phyloP scores from a whole-genome alignment of 805 yeast genomes.

The Candida taoyuanica region DNA sequence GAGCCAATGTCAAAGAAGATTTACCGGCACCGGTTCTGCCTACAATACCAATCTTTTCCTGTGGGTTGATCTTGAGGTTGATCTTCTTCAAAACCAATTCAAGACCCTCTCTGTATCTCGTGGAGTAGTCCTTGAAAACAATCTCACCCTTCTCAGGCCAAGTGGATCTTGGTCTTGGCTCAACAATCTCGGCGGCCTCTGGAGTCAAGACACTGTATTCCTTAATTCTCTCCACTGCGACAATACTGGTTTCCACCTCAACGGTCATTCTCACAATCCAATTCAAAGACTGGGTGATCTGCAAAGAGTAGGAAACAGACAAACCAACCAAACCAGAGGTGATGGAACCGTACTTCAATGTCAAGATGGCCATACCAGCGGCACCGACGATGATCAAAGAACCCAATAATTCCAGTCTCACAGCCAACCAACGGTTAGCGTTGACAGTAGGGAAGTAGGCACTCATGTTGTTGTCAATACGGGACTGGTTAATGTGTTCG shows the following conservation, averaged over 20 bases:
- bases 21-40: constrained; percentile 98
- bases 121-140: constrained; percentile 66
- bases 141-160: constrained; percentile 79
- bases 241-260: constrained; percentile 96
- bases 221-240: constrained; percentile 89
- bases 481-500: constrained; percentile 54
- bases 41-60: constrained; percentile 90
- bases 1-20: constrained; percentile 76
- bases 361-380: constrained; percentile 67
- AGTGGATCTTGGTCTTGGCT: constrained; percentile 57
- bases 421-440: constrained; percentile 97
- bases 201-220: constrained; percentile 75
- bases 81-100: constrained; percentile 75
- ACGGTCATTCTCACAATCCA: constrained; percentile 99
- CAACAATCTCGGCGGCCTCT: constrained; percentile 79
- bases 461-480: constrained; percentile 82
- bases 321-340: constrained; percentile 93
- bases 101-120: constrained; percentile 77
- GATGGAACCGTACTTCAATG: constrained; percentile 58
- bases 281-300: constrained; percentile 86
- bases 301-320: constrained; percentile 88
- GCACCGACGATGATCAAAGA: constrained; percentile 83
- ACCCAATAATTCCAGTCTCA: constrained; percentile 87
- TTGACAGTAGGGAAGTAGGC: constrained; percentile 90
- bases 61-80: constrained; percentile 55